phyloP scores from a whole-genome alignment of 2,329 filamentous ascomycete species.

The Akanthomyces uredinophilus region DNA sequence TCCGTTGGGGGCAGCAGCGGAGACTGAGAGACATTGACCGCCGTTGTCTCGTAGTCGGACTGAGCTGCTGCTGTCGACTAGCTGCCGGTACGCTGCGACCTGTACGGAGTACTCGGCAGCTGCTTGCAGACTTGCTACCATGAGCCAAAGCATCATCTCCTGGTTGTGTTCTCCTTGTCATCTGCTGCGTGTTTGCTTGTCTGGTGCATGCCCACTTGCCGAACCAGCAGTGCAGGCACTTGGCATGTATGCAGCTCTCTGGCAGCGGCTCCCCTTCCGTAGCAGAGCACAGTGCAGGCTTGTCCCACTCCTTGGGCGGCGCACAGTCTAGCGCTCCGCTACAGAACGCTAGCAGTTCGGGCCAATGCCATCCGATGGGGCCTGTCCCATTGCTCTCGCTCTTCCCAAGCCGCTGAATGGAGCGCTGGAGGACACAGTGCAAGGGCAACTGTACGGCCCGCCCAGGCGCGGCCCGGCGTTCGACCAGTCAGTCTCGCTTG shows the following conservation, averaged over 20 bases:
- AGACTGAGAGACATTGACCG: neutral
- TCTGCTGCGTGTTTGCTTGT: neutral
- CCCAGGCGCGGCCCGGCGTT: neutral
- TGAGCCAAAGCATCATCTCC: neutral
- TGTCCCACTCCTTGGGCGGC: neutral
- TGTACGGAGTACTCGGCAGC: too few species aligned
- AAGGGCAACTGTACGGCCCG: conserved; percentile 2
- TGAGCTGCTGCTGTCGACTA: too few species aligned
- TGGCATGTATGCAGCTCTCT: neutral
- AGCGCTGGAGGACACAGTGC: conserved; percentile 6
- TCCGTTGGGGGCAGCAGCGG: neutral
- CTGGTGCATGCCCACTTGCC: too few species aligned
- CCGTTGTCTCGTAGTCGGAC: neutral
- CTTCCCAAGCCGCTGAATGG: neutral
- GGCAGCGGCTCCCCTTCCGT: neutral
- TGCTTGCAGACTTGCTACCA: too few species aligned
- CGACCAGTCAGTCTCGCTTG: neutral
- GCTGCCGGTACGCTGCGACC: too few species aligned
- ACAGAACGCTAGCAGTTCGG: neutral
- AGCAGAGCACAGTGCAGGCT: neutral
- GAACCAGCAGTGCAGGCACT: too few species aligned
- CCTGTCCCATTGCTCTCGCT: too few species aligned
- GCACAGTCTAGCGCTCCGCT: neutral
- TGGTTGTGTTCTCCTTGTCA: neutral
- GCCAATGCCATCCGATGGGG: neutral